Evolutionary conservation across 192 early-diverging fungal genomes (phyloP).

Genomic region (Ambispora gerdemannii): DNA sequence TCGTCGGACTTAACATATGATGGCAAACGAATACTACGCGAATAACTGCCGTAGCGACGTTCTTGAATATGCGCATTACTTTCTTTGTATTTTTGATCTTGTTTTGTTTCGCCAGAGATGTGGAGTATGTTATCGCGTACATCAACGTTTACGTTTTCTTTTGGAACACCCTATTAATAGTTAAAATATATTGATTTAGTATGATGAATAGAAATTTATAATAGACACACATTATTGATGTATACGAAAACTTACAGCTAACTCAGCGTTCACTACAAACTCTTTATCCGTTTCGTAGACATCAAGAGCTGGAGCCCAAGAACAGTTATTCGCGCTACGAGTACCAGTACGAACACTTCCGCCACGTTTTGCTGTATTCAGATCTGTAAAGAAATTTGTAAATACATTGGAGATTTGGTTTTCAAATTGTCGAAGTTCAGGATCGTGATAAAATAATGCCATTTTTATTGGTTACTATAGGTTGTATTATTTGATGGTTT

Average conservation of each 20-base stretch:
- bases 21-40: slow-evolving; percentile 48
- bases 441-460: too few relatives aligned
- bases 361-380: slow-evolving; percentile 16
- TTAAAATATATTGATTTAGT: background rate
- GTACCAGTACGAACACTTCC: slow-evolving; percentile 12
- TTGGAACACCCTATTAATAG: slow-evolving; percentile 40
- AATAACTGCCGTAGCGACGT: slow-evolving; percentile 50
- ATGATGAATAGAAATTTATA: background rate
- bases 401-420: slow-evolving; percentile 32
- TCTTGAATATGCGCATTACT: slow-evolving; percentile 49
- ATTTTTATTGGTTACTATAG: too few relatives aligned
- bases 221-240: background rate
- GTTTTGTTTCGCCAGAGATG: slow-evolving; percentile 45
- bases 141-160: slow-evolving; percentile 54
- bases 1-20: slow-evolving; percentile 42
- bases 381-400: slow-evolving; percentile 31
- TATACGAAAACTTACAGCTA: slow-evolving; percentile 37
- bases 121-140: slow-evolving; percentile 45
- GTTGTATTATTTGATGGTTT: too few relatives aligned
- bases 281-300: slow-evolving; percentile 49
- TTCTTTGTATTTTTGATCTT: slow-evolving; percentile 33
- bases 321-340: background rate
- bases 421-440: slow-evolving; percentile 34
- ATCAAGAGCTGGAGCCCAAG: slow-evolving; percentile 40
- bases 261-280: slow-evolving; percentile 47